These are phyloP conservation scores for Macadamia integrifolia DNA, from an alignment of 164 flowering plant species.

Conservation along the genomic window DNA sequence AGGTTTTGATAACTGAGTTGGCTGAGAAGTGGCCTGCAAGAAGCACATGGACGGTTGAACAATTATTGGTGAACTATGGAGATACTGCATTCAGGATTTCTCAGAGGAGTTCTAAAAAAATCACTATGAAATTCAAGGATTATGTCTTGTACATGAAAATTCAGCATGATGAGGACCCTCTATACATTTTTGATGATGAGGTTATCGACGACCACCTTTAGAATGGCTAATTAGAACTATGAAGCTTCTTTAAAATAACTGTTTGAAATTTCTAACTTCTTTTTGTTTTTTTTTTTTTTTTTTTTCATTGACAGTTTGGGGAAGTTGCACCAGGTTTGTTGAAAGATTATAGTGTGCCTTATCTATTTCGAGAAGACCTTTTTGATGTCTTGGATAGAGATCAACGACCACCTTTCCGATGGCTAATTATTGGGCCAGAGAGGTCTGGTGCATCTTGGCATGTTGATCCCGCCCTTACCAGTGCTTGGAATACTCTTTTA, in stretches of 20 bases:
- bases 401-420: conserved; percentile 79
- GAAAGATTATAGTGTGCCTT: conserved; percentile 82
- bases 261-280: neutral
- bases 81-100: conserved; percentile 75
- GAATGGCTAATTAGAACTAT: neutral
- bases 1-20: conserved; percentile 74
- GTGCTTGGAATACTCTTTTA: conserved; percentile 98
- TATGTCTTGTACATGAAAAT: conserved; percentile 68
- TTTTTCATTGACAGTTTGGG: conserved; percentile 56
- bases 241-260: conserved; percentile 3
- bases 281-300: too few relatives aligned
- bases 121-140: conserved; percentile 78
- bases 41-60: conserved; percentile 61
- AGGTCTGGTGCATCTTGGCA: conserved; percentile 99
- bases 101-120: conserved; percentile 62
- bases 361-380: conserved; percentile 79
- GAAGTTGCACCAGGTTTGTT: conserved; percentile 74
- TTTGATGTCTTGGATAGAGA: conserved; percentile 72
- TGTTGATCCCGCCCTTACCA: conserved; percentile 96
- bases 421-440: conserved; percentile 97
- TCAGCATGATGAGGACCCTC: conserved; percentile 98
- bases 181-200: conserved; percentile 90
- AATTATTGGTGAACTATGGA: conserved; percentile 55
- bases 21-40: conserved; percentile 88
- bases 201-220: conserved; percentile 20